phyloP scores from a whole-genome alignment of 805 yeast species.

The Lachancea quebecensis region DNA sequence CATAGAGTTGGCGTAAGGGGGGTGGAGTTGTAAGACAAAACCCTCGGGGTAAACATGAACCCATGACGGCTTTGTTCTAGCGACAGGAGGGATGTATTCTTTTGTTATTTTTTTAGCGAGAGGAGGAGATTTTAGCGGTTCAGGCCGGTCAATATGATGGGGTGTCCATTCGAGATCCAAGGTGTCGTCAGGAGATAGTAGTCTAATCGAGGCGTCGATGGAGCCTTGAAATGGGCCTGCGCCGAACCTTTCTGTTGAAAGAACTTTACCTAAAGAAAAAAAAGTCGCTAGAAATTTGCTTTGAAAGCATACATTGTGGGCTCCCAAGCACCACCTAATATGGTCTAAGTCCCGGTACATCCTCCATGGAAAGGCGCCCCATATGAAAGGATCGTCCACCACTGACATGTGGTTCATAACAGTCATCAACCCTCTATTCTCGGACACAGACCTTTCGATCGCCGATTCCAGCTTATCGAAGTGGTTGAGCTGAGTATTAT shows the following conservation, averaged over 20 bases:
- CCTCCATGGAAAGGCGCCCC: slow-evolving; percentile 78
- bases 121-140: not conserved
- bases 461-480: slow-evolving; percentile 61
- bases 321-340: slow-evolving; percentile 93
- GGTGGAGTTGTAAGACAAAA: slow-evolving; percentile 75
- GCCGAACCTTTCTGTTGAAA: slow-evolving; percentile 83
- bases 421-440: slow-evolving; percentile 72
- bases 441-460: slow-evolving; percentile 50
- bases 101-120: slow-evolving; percentile 1
- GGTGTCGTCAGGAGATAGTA: slow-evolving; percentile 72
- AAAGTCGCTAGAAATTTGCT: slow-evolving; percentile 45
- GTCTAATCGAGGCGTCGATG: slow-evolving; percentile 75
- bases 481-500: slow-evolving; percentile 56
- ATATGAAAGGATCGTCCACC: slow-evolving; percentile 85
- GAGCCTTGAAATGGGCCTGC: slow-evolving; percentile 89
- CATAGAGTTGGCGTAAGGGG: slow-evolving; percentile 81
- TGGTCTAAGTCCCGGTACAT: slow-evolving; percentile 54
- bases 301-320: slow-evolving; percentile 81
- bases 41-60: slow-evolving; percentile 95
- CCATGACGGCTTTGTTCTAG: slow-evolving; percentile 71
- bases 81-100: slow-evolving; percentile 46
- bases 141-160: slow-evolving; percentile 4
- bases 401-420: slow-evolving; percentile 90
- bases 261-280: slow-evolving; percentile 83
- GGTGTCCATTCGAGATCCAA: slow-evolving; percentile 37